These are phyloP conservation scores for Microdochium nivale DNA, from an alignment of 2,329 filamentous ascomycete genomes.

Conservation along the genomic window DNA sequence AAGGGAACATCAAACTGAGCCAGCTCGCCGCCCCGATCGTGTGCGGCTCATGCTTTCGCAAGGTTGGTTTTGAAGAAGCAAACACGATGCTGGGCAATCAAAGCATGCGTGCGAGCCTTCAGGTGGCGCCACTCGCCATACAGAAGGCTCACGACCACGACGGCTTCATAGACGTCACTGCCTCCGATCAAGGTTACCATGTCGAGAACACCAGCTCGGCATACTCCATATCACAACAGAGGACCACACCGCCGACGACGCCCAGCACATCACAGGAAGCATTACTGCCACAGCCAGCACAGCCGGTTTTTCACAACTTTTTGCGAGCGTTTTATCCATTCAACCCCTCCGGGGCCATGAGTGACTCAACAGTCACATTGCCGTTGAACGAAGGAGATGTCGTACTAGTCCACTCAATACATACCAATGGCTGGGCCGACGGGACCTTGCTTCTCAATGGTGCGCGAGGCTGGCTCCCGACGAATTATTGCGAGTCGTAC, in stretches of 20 bases:
- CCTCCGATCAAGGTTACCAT: not conserved
- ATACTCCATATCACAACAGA: not conserved
- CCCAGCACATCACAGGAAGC: constrained; percentile 32
- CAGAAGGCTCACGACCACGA: constrained; percentile 25
- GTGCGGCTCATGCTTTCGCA: not conserved
- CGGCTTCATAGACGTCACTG: not conserved
- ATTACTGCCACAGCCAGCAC: constrained; percentile 33
- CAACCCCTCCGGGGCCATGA: constrained; percentile 66
- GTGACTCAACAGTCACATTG: constrained; percentile 81
- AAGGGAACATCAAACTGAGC: not conserved
- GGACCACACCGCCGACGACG: not conserved
- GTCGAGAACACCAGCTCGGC: not conserved
- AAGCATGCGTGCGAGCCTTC: constrained; percentile 46
- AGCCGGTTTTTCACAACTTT: constrained; percentile 83
- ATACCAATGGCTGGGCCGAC: constrained; percentile 98
- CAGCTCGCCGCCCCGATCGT: not conserved
- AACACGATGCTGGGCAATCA: constrained; percentile 38
- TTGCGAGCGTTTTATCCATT: constrained; percentile 92
- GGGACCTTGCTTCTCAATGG: constrained; percentile 82
- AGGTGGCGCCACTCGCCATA: constrained; percentile 51
- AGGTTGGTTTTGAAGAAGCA: constrained; percentile 16
- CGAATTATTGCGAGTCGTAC: constrained; percentile 96
- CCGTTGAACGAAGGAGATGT: constrained; percentile 86
- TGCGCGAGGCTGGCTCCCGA: constrained; percentile 88
- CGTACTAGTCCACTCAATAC: constrained; percentile 89